Evolutionary conservation across 306 rosid genomes (phyloP), one percentile per base, ranked within the genome.

Genomic region (Rubus parviflorus): DNA sequence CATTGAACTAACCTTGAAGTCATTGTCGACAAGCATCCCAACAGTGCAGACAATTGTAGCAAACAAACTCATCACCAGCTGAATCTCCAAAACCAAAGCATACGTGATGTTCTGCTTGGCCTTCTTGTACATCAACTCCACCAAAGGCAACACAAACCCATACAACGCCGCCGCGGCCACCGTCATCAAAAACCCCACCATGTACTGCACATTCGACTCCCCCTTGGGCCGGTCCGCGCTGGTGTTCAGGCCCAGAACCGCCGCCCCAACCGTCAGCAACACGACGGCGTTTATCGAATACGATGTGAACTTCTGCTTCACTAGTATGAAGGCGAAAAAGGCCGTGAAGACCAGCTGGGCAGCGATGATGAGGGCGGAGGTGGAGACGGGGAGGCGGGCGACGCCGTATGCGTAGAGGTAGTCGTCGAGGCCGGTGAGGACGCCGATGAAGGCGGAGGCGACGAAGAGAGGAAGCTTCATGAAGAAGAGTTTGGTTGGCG

Each of bases 71-170:
- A 92, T 83, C 19, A 92, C 91, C 48, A 87, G 17, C 86, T 95
- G 99, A 85, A 88, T 79, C 92, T 95, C 97, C 90, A 95, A 47
- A n/a, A 95, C 93, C 30, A 92, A 45, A 10, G 89, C 64, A 70
- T 89, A 95, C 2, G 92, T 92, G 0, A 95, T 16, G 16, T 11
- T 14, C 68, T 88, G 99, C 79, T 74, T 87, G 57, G 86, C 80
- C 85, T 85, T 89, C 61, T 70, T 79, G 38, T 95, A 95, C 46
- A 79, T 82, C 81, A 89, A 73, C 76, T 95, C 99, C 41, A 91
- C 56, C 86, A 89, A 43, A 53, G 97, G 97, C 91, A 95, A 69
- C 2, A 95, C 19, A 1, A 95, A 85, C 11, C 97, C 97, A 51
- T 92, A 92, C 73, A 96, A 53, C 3, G 79, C 88, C 1, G 99